Evolutionary conservation across 2,329 filamentous ascomycete genomes (phyloP).

Genomic region (Fusarium foetens): DNA sequence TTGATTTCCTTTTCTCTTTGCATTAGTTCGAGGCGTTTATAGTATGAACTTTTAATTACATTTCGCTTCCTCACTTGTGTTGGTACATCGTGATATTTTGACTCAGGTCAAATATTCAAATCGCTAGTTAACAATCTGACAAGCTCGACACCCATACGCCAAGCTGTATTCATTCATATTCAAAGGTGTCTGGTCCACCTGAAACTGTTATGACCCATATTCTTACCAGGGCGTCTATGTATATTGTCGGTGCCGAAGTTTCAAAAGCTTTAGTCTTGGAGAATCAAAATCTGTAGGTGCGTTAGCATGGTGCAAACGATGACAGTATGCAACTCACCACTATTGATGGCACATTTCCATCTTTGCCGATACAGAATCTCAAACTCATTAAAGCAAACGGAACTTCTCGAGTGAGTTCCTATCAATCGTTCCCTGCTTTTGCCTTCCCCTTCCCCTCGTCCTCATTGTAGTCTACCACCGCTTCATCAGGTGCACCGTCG

Average conservation of each 20-base stretch:
- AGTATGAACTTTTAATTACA: conserved; percentile 47
- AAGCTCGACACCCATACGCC: conserved; percentile 18
- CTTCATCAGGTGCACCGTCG: conserved; percentile 30
- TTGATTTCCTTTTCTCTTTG: conserved; percentile 36
- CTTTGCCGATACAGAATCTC: not conserved
- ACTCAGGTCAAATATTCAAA: not conserved
- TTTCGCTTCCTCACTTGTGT: conserved; percentile 19
- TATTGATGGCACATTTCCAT: not conserved
- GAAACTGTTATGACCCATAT: conserved; percentile 16
- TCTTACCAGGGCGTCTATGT: not conserved
- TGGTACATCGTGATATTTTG: not conserved
- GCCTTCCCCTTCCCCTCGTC: conserved; percentile 24
- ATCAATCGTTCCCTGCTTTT: conserved; percentile 22
- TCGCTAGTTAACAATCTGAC: not conserved
- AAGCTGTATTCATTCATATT: conserved; percentile 17
- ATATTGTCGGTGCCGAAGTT: not conserved
- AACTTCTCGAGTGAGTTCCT: not conserved
- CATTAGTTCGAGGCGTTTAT: conserved; percentile 45
- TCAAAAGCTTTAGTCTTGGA: not conserved
- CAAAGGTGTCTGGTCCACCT: conserved; percentile 41
- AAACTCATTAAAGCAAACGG: not conserved
- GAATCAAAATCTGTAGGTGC: not conserved
- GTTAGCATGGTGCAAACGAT: not conserved
- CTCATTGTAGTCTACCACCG: conserved; percentile 32
- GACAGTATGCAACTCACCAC: not conserved